Evolutionary conservation across 306 rosid genomes (phyloP).

Genomic region (Argentina anserina): DNA sequence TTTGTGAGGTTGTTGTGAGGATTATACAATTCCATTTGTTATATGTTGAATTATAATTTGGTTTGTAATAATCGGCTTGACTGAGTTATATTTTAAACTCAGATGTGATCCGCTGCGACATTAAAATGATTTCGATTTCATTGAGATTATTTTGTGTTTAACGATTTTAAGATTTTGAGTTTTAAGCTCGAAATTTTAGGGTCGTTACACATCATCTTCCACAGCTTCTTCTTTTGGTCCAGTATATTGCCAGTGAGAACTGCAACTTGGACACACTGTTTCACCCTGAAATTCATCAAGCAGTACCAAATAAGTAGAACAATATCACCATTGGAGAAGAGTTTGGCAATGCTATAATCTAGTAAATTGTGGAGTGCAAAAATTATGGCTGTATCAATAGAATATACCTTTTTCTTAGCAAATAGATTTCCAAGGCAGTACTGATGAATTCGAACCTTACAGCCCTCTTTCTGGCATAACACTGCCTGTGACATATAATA

Average conservation of each 20-base stretch:
- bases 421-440: conserved; percentile 73
- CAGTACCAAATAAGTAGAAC: conserved; percentile 1
- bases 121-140: too few species aligned
- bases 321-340: background rate
- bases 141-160: too few species aligned
- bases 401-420: conserved; percentile 49
- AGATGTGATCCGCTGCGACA: too few species aligned
- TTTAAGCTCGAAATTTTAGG: too few species aligned
- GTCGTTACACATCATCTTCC: too few species aligned
- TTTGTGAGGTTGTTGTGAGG: too few species aligned
- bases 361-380: background rate
- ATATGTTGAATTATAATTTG: too few species aligned
- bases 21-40: too few species aligned
- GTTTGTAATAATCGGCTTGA: too few species aligned
- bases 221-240: conserved; percentile 44
- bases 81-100: too few species aligned
- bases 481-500: conserved; percentile 51
- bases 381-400: background rate
- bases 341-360: background rate
- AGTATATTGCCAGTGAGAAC: conserved; percentile 50
- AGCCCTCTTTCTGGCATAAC: conserved; percentile 63
- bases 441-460: conserved; percentile 63
- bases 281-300: conserved; percentile 36
- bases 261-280: conserved; percentile 65
- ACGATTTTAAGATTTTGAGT: too few species aligned